Conservation (phyloP, 2,329 filamentous ascomycete species). For the Fusarium robinianum region DNA sequence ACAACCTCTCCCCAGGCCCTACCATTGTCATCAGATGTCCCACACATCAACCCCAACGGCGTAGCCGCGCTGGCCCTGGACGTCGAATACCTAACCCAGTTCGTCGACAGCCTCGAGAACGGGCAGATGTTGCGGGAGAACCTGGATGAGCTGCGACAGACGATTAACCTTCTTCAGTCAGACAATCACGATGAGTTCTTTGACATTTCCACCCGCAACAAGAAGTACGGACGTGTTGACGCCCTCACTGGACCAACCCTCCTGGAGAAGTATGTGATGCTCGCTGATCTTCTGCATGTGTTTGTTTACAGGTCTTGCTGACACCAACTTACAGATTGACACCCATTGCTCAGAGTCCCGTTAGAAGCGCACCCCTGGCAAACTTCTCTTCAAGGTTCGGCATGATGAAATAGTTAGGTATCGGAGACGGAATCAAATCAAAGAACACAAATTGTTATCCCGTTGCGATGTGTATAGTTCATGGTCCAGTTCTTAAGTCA, state of each 20-base stretch:
- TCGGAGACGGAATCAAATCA: conserved; percentile 4
- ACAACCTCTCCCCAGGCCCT: conserved; percentile 61
- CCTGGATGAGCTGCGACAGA: conserved; percentile 91
- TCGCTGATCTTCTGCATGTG: no score
- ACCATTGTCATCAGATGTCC: conserved; percentile 77
- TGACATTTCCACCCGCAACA: conserved; percentile 85
- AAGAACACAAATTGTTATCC: not conserved
- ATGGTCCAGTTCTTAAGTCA: no score
- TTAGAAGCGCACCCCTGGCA: conserved; percentile 66
- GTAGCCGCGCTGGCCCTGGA: conserved; percentile 81
- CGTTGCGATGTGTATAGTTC: no score
- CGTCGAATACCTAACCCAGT: conserved; percentile 80
- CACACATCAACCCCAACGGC: conserved; percentile 84
- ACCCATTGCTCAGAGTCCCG: conserved; percentile 61
- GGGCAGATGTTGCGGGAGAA: conserved; percentile 84
- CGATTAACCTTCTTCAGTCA: conserved; percentile 81
- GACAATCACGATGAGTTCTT: conserved; percentile 98
- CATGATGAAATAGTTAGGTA: conserved; percentile 50
- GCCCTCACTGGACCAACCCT: conserved; percentile 85
- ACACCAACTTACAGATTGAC: conserved; percentile 61
- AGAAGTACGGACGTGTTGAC: conserved; percentile 92
- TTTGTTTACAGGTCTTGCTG: no score
- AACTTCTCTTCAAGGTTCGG: conserved; percentile 78
- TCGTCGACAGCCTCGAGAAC: conserved; percentile 85
- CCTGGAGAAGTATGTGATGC: conserved; percentile 94